Percentiles rank a stretch among this genome's conserved stretches.
Evolutionary conservation across 2,329 filamentous ascomycete genomes (phyloP).

Genomic region (Penicillium sp.): DNA sequence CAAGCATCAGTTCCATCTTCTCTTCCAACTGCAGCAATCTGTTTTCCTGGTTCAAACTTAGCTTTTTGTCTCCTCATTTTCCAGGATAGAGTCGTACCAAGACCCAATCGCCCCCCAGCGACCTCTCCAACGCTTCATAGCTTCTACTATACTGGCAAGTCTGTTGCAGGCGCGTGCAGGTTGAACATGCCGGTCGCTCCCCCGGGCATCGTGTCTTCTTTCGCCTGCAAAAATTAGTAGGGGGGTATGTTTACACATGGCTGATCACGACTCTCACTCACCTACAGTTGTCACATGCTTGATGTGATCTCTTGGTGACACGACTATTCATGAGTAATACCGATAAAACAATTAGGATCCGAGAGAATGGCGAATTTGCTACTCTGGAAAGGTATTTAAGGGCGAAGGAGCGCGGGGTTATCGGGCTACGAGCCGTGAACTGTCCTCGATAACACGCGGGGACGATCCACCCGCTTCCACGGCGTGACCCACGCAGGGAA

Average conservation of each 20-base stretch:
- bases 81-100: not conserved
- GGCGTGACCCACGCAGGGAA: conserved; percentile 2
- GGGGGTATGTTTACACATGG: not conserved
- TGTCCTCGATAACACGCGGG: not conserved
- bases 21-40: conserved; percentile 48
- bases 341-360: not conserved
- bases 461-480: conserved; percentile 4
- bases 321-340: conserved; percentile 15
- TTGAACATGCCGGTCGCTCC: conserved; percentile 50
- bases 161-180: conserved; percentile 48
- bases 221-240: conserved; percentile 29
- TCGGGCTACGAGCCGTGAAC: conserved; percentile 10
- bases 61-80: not conserved
- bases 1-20: conserved; percentile 49
- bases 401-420: conserved; percentile 11
- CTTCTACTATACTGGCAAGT: conserved; percentile 41
- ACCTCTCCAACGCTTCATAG: conserved; percentile 31
- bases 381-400: not conserved
- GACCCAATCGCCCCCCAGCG: conserved; percentile 41
- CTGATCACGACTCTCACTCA: conserved; percentile 5
- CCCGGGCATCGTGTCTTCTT: conserved; percentile 52
- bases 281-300: conserved; percentile 21
- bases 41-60: conserved; percentile 39
- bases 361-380: not conserved
- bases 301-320: conserved; percentile 17